phyloP scores from a whole-genome alignment of 2,329 filamentous ascomycete species.

The Phyllosticta citribraziliensis region DNA sequence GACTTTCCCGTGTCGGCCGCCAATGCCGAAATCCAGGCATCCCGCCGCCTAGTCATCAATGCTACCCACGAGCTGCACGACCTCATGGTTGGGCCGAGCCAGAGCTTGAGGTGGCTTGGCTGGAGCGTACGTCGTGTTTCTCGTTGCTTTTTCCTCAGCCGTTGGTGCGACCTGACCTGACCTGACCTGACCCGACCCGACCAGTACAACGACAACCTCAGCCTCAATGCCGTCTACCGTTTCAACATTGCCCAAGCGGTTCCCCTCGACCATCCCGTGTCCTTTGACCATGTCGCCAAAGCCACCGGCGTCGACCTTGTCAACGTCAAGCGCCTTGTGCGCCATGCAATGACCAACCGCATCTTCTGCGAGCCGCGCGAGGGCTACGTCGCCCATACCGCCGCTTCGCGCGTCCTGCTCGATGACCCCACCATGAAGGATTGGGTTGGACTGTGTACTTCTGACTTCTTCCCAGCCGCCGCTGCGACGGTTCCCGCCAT shows the following conservation, averaged over 20 bases:
- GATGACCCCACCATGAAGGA: constrained; percentile 12
- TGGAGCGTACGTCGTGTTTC: constrained; percentile 14
- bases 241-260: constrained; percentile 13
- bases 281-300: constrained; percentile 9
- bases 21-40: constrained; percentile 13
- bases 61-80: constrained; percentile 16
- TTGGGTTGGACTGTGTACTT: constrained; percentile 12
- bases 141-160: neutral
- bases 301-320: constrained; percentile 5
- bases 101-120: constrained; percentile 14
- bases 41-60: constrained; percentile 14
- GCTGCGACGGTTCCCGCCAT: constrained; percentile 11
- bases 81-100: constrained; percentile 15
- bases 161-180: constrained; percentile 1
- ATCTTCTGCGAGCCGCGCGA: constrained; percentile 32
- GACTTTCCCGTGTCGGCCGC: constrained; percentile 13
- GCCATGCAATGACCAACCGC: constrained; percentile 31
- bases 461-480: constrained; percentile 13
- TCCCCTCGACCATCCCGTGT: constrained; percentile 10
- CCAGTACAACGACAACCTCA: constrained; percentile 14
- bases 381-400: constrained; percentile 33
- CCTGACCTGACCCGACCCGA: neutral
- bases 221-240: constrained; percentile 13
- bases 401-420: constrained; percentile 13
- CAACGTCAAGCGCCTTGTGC: constrained; percentile 27